Evolutionary conservation across 371 early-diverging fungal species (phyloP).

Genomic region (Chytridium lagenaria): DNA sequence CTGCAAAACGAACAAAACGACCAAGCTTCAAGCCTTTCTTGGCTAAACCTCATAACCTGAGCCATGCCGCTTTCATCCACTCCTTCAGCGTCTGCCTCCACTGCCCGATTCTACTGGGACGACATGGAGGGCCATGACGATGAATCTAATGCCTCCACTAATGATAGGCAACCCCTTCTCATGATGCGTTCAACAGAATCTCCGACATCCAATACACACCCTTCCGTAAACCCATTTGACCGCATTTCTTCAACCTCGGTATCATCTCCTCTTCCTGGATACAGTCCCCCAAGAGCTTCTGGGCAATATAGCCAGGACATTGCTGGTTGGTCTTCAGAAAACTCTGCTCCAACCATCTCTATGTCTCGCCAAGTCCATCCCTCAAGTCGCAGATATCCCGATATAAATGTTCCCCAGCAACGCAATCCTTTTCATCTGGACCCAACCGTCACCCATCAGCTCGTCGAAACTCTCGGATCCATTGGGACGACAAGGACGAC

Average conservation of each 20-base stretch:
- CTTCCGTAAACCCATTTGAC: not conserved
- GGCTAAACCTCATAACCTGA: not conserved
- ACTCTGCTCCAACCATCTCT: not conserved
- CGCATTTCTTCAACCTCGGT: not conserved
- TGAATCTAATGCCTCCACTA: not conserved
- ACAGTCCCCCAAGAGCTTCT: not conserved
- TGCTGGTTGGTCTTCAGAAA: not conserved
- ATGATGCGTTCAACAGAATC: not conserved
- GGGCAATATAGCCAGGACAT: not conserved
- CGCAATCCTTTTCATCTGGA: not conserved
- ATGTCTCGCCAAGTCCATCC: not conserved
- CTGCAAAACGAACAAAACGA: too few relatives aligned
- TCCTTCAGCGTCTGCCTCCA: not conserved
- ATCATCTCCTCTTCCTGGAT: not conserved
- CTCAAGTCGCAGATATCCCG: not conserved
- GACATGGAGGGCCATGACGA: not conserved
- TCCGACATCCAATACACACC: not conserved
- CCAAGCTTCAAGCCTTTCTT: too few relatives aligned
- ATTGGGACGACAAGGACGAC: slow-evolving; percentile 5
- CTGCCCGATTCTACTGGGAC: not conserved
- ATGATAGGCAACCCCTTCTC: not conserved
- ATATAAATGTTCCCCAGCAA: not conserved
- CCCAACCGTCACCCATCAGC: not conserved
- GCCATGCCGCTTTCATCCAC: not conserved
- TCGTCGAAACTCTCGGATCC: not conserved